These are phyloP conservation scores for Babesia bovis DNA, from an alignment of 169 alveolate genomes.

Conservation along the genomic window DNA sequence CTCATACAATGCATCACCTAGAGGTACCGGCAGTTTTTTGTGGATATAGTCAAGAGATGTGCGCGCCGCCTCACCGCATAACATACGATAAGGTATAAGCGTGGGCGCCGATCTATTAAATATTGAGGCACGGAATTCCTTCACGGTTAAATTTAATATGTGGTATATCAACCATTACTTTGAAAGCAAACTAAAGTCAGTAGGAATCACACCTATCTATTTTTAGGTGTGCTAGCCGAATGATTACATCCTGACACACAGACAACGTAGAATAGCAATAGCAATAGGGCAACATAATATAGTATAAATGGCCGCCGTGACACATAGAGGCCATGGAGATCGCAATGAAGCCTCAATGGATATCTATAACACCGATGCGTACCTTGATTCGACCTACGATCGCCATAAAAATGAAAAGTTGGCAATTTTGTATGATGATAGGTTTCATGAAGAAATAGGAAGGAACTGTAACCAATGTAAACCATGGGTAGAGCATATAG, in stretches of 20 bases:
- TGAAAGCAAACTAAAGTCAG: not conserved
- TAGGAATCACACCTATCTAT: not conserved
- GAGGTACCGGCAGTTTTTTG: not conserved
- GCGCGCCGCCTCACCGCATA: conserved; percentile 5
- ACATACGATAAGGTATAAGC: not conserved
- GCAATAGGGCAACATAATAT: too few species aligned
- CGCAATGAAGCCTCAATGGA: conserved; percentile 3
- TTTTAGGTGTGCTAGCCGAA: not conserved
- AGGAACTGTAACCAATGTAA: conserved; percentile 52
- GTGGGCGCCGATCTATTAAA: too few species aligned
- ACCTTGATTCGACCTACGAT: conserved; percentile 28
- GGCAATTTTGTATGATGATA: conserved; percentile 51
- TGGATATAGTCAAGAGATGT: not conserved
- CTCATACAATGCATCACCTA: not conserved
- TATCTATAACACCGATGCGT: conserved; percentile 20
- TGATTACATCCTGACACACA: not conserved
- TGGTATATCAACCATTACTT: too few species aligned
- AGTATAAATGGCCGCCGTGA: not conserved
- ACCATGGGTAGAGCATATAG: conserved; percentile 65
- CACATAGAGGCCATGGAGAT: not conserved
- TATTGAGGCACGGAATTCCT: too few species aligned
- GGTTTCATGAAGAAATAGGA: conserved; percentile 64
- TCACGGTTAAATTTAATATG: too few species aligned
- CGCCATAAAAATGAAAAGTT: conserved; percentile 45
- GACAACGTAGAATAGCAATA: not conserved